phyloP scores from a whole-genome alignment of 768 basidiomycete genomes.

The Leccinum pellstonianum region DNA sequence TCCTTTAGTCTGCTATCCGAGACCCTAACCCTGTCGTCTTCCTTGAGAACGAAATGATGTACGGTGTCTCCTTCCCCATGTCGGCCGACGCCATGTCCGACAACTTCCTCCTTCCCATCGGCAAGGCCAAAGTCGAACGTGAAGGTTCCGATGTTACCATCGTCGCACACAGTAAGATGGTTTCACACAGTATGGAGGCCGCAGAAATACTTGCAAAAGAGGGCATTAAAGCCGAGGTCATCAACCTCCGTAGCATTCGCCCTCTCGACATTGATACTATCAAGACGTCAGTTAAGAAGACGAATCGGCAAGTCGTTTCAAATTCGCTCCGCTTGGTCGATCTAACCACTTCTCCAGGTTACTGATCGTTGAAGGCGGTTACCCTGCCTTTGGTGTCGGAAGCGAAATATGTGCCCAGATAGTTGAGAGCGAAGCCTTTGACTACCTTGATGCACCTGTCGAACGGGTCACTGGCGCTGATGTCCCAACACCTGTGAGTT shows the following conservation, averaged over 20 bases:
- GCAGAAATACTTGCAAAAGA: constrained; percentile 93
- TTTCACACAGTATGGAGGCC: constrained; percentile 90
- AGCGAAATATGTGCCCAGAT: constrained; percentile 99
- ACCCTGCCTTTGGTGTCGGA: constrained; percentile 98
- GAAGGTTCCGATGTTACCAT: constrained; percentile 92
- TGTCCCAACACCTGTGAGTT: constrained; percentile 89
- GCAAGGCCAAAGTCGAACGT: constrained; percentile 95
- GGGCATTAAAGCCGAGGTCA: constrained; percentile 95
- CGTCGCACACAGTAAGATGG: constrained; percentile 98
- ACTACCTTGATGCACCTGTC: constrained; percentile 97
- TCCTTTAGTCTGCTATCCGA: constrained; percentile 81
- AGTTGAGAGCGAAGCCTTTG: constrained; percentile 95
- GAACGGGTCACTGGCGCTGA: constrained; percentile 98
- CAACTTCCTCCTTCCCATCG: constrained; percentile 93
- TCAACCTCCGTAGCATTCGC: constrained; percentile 94
- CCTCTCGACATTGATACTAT: constrained; percentile 98
- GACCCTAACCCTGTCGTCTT: constrained; percentile 99
- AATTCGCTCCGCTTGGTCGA: neutral
- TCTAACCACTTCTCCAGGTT: constrained; percentile 48
- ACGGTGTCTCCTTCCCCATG: constrained; percentile 97
- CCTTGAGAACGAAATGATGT: constrained; percentile 99
- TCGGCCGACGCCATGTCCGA: constrained; percentile 93
- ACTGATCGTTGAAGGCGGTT: constrained; percentile 95
- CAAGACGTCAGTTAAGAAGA: constrained; percentile 97
- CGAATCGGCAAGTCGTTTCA: constrained; percentile 67